Base-by-base conservation (phyloP, 495 filamentous ascomycete species). In the Penicillium parvum region DNA sequence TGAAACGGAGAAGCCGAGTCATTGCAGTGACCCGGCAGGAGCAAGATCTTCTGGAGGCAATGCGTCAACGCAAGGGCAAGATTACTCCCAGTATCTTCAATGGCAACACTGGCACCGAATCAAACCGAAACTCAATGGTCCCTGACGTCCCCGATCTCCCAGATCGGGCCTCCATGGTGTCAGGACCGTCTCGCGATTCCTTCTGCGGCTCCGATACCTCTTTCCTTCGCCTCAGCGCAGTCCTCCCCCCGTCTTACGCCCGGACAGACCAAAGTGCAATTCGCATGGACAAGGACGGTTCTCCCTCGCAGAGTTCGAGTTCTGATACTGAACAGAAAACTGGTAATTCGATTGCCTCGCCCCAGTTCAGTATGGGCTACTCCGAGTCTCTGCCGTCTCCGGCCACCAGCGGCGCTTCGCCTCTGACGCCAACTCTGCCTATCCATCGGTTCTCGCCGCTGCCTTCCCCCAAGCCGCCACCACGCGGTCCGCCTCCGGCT, bases 21-120 rank as follows among this genome's bases (percentile, higher is more conserved):
- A 92, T 96, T 78, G 83, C 85, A 1, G 88, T 95, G 35, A 95
- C 88, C 0, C 74, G 79, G 37, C 87, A 95, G 62, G 90, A 96
- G 58, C 84, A 89, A 55, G 79, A 85, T 57, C 69, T 96, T 5
- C 68, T 96, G 6, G 85, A 87, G 49, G 85, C 86, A 10, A 82
- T 96, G 75, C 75, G 90, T 23, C 65, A 78, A 51, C 89, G 89
- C 55, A 74, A 86, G 30, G 85, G 86, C 23, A 78, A 79, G 20
- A 85, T 94, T 73, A 80, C 81, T 0, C 81, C 87, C 40, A 81
- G 82, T 40, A 76, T 83, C 36, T 82, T 86, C 45, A 66, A 78
- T 17, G 54, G 53, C 37, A 57, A 55, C 23, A 43, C 33, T 17
- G 27, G 21, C 16, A 18, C 33, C 38, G 50, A 47, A 21, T 21